phyloP scores from a whole-genome alignment of 1,284 basidiomycete species.

The Fomes fomentarius region DNA sequence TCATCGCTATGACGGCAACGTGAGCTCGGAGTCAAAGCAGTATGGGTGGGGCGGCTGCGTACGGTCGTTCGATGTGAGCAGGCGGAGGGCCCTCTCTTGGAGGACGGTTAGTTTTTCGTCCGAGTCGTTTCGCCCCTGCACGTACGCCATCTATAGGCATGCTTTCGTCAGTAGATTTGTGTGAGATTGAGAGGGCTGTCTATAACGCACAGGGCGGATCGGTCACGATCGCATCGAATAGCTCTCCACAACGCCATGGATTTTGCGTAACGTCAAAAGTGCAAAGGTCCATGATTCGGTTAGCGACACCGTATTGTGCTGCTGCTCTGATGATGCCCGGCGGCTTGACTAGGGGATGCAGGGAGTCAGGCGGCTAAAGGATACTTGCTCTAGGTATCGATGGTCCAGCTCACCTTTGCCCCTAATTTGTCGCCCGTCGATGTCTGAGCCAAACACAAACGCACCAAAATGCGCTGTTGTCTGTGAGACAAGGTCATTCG shows the following conservation, averaged over 20 bases:
- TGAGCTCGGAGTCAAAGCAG: not conserved
- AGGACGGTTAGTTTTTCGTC: conserved; percentile 63
- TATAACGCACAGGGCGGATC: conserved; percentile 83
- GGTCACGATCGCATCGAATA: conserved; percentile 95
- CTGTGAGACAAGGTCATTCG: conserved; percentile 38
- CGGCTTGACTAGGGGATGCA: conserved; percentile 43
- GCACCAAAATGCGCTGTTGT: conserved; percentile 90
- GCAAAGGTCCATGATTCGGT: conserved; percentile 81
- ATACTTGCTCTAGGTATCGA: not conserved
- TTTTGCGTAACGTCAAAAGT: conserved; percentile 91
- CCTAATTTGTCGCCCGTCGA: conserved; percentile 96
- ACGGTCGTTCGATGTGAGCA: conserved; percentile 29
- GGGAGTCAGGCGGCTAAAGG: no score
- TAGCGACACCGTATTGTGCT: conserved; percentile 80
- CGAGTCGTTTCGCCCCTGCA: conserved; percentile 94
- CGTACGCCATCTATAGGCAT: conserved; percentile 80
- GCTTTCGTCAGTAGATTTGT: no score
- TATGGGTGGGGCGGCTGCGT: conserved; percentile 9
- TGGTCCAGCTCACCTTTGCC: conserved; percentile 71
- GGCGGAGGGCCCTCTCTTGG: conserved; percentile 13
- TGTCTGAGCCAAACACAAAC: conserved; percentile 89
- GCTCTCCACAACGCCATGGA: conserved; percentile 85
- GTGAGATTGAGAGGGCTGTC: not conserved
- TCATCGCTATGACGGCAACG: conserved; percentile 44
- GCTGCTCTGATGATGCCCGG: conserved; percentile 84